Evolutionary conservation across 805 yeast genomes (phyloP).

Genomic region (Candida broadrunensis): DNA sequence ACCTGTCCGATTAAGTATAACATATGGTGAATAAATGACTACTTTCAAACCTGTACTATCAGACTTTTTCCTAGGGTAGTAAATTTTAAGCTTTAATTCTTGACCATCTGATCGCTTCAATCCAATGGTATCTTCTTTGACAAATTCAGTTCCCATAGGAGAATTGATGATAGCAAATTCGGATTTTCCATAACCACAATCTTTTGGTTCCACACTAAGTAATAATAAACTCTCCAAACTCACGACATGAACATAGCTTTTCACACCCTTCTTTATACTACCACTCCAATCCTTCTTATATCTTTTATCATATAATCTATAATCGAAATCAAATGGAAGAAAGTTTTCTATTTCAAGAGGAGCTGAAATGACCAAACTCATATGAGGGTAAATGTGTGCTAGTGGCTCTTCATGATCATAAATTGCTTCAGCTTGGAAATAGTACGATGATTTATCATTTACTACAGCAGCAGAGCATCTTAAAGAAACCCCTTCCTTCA

Average conservation of each 20-base stretch:
- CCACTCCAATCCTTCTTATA: slow-evolving; percentile 66
- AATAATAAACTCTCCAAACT: slow-evolving; percentile 68
- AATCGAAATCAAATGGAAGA: slow-evolving; percentile 76
- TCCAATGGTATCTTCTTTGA: slow-evolving; percentile 50
- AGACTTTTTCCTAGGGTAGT: slow-evolving; percentile 52
- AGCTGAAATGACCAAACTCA: slow-evolving; percentile 73
- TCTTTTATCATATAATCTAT: slow-evolving; percentile 74
- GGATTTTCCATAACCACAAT: slow-evolving; percentile 58
- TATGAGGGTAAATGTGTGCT: slow-evolving; percentile 76
- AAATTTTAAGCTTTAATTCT: slow-evolving; percentile 56
- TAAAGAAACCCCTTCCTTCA: slow-evolving; percentile 49
- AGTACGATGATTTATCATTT: slow-evolving; percentile 47
- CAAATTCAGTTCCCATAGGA: slow-evolving; percentile 51
- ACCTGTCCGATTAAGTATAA: slow-evolving; percentile 79
- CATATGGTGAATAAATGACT: slow-evolving; percentile 78
- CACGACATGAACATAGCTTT: slow-evolving; percentile 77
- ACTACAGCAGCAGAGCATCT: slow-evolving; percentile 51
- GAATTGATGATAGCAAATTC: slow-evolving; percentile 75
- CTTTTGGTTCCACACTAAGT: slow-evolving; percentile 64
- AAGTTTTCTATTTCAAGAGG: slow-evolving; percentile 84
- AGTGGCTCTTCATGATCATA: slow-evolving; percentile 68
- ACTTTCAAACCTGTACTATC: slow-evolving; percentile 62
- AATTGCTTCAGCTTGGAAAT: slow-evolving; percentile 69
- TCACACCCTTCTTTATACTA: slow-evolving; percentile 57
- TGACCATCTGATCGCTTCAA: slow-evolving; percentile 67